Base-by-base conservation (phyloP, 495 filamentous ascomycete genomes). In the Amniculicola lignicola region DNA sequence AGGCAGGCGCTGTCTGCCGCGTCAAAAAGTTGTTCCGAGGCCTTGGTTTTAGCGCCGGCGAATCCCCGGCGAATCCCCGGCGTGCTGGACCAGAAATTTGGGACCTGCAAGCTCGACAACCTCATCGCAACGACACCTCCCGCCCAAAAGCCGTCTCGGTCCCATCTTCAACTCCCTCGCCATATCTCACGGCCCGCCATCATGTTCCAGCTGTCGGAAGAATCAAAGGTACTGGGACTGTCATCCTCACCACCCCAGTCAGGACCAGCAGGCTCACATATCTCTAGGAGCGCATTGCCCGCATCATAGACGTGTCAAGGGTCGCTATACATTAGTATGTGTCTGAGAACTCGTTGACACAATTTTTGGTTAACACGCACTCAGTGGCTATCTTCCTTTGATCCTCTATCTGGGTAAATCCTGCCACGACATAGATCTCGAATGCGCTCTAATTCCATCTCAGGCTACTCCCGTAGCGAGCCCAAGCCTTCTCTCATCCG, bases 281-380 rank as follows among this genome's bases (percentile, higher is more conserved):
- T 51, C 18, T 24, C 66, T 58, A 96, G 93, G 93, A 98, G 82
- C 88, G 93, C 75, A 95, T 97, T 73, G 82, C 89, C 65, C 90
- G 88, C 75, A 78, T 96, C 69, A 89, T 98, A 66, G 93, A 98
- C 70, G 76, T 96, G 69, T 94, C 90, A 48, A 82, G 92, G 55
- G 83, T 97, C 60, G 89, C 89, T n/a, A 87, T 98, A 69, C 93
- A 98, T 77, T 98, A 97, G 91, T 95, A 82, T 41, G 82, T 31
- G 28, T 37, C 27, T 31, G 43, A 46, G 27, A 31, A 31, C 24
- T 15, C n/a, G 23, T 60, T 38, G 36, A 45, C 18, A 23, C 11
- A 33, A 33, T 35, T 46, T 1, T 50, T 11, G 14, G 28, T 21
- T 54, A 81, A 72, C 40, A 27, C 12, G 2, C 24, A 12, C 19